Base-by-base conservation (phyloP, 2,329 filamentous ascomycete species). In the Colletotrichum neosansevieriae region DNA sequence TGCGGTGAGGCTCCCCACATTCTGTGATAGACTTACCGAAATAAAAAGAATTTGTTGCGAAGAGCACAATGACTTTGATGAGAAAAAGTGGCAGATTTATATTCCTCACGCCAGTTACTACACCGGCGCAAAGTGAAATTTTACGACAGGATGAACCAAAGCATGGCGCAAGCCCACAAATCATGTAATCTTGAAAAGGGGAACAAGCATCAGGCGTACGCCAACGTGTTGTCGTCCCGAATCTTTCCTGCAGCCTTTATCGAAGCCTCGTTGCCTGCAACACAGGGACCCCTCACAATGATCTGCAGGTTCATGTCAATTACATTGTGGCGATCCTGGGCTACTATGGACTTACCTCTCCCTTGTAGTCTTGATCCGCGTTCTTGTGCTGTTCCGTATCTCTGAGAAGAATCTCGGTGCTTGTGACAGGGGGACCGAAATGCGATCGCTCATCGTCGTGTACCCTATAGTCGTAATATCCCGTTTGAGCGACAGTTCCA, bases 401-500 rank as follows among this genome's bases (percentile, higher is more conserved):
- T 73, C 85, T 87, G 69, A 97, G 77, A 74, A 92, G 87, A 44
- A 98, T 78, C 81, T 98, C 95, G 1, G 95, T 86, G 73, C 89
- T 91, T 71, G 91, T 93, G 45, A 96, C 76, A 2, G 95, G 94
- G 10, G 91, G 85, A 3, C 96, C 96, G 75, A 98, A 97, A 78
- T 97, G 94, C 11, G 84, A 83, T 62, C 78, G 81, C 68, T 76
- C 76, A 11, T 79, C 79, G 63, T 73, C 71, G 42, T 79, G 81
- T 70, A 86, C 84, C 72, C 95, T 85, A 78, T 98, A 98, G 77
- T 98, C 95, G 76, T 93, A 97, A 44, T 94, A 86, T 70, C 93
- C 90, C 7, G 93, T 97, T 81, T 98, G 95, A 1, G 91, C 84
- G n/a, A 97, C 88, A 1, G 94, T 91, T 42, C 96, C 96, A 2